Evolutionary conservation across 257 asterid species (phyloP), one percentile per base, ranked within the genome.

Genomic region (Nicotiana otophora): DNA sequence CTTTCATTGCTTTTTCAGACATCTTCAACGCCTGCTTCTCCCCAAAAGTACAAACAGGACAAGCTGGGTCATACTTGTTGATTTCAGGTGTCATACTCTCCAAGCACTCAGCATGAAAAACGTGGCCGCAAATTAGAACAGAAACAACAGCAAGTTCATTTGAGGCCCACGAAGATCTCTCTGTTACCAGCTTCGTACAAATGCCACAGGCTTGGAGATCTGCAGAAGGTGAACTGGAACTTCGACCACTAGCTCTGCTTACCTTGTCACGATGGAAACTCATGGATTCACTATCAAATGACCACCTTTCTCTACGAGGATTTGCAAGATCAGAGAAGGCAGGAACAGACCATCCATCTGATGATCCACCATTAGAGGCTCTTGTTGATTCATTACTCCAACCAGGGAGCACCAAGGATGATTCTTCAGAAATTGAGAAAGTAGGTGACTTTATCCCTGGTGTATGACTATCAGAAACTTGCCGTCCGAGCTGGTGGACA

Each of bases 11-110:
- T 89, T 94, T 96, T 66, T 96, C 98, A 10, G 91, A 93, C 93
- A 94, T 91, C 87, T 94, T 96, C 82, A 86, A 83, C 12, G 91
- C 84, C 79, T 87, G 93, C 86, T 94, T 96, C 92, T 89, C 98
- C 75, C 99, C 99, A 69, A 82, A 91, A 55, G 99, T 93, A 87
- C 99, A 96, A 80, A 94, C 91, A 0, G 99, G 99, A 87, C 99
- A 96, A 67, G 89, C 84, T 0, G 98, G 98, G 77, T 96, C 98
- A 19, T 89, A 96, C 90, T 93, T 96, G 81, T 88, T 88, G 80
- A 91, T 84, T 60, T 96, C 98, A 76, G 94, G 85, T 5, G 99
- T 94, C 99, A 94, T 91, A 78, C 86, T 88, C 88, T 96, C 99
- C 90, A 96, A 85, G 88, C 99, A 96, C 74, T 96, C 99, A 11